These are phyloP conservation scores for Aspergillus ochraceoroseus DNA, from an alignment of 2,329 filamentous ascomycete genomes.

Conservation along the genomic window DNA sequence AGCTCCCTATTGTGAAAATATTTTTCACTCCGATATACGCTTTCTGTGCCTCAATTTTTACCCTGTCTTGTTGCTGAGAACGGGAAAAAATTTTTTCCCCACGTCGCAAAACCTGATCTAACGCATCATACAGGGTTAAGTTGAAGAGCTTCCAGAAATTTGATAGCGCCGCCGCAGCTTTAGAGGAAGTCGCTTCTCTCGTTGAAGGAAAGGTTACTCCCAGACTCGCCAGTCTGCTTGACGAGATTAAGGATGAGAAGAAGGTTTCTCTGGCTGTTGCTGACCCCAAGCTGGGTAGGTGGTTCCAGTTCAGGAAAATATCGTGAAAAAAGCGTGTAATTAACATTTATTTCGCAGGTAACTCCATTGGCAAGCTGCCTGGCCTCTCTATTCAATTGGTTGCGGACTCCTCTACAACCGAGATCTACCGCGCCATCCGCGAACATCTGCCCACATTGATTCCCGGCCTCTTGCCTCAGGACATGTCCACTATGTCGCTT, in stretches of 20 bases:
- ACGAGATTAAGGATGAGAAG: conserved; percentile 93
- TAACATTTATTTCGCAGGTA: conserved; percentile 48
- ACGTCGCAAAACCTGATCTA: conserved; percentile 21
- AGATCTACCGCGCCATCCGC: conserved; percentile 91
- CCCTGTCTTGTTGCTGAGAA: background rate
- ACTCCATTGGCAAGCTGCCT: conserved; percentile 86
- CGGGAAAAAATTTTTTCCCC: conserved; percentile 27
- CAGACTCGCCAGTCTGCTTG: conserved; percentile 73
- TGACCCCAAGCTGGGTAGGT: conserved; percentile 74
- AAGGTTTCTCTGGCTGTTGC: conserved; percentile 92
- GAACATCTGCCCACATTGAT: conserved; percentile 86
- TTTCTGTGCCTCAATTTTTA: conserved; percentile 1
- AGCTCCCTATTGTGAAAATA: conserved; percentile 39
- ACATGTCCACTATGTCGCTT: conserved; percentile 88
- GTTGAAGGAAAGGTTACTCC: conserved; percentile 94
- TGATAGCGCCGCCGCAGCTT: conserved; percentile 81
- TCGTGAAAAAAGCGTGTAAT: conserved; percentile 1
- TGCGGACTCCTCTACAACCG: conserved; percentile 73
- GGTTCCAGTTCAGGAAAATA: conserved; percentile 1
- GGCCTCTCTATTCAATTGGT: conserved; percentile 79
- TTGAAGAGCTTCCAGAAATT: conserved; percentile 98
- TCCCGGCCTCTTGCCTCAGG: conserved; percentile 76
- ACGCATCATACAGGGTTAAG: conserved; percentile 61
- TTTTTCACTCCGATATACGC: background rate
- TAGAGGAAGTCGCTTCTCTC: conserved; percentile 83